Conservation (phyloP, 805 yeast genomes). For the Hanseniaspora pseudoguilliermondii region DNA sequence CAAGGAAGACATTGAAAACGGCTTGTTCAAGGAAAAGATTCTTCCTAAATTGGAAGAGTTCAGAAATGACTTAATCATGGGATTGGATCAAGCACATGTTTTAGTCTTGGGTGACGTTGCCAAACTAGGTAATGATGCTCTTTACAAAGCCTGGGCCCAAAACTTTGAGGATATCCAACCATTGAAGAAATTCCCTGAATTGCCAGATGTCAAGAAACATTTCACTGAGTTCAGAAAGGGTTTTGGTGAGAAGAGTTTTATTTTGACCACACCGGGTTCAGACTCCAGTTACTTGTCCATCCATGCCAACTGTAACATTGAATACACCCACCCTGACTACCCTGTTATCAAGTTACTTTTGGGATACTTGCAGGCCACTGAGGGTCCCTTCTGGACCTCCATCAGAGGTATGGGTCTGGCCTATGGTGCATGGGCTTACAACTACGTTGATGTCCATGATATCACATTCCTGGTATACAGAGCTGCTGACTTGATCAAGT, state of each 20-base stretch:
- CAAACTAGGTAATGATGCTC: slow-evolving; percentile 27
- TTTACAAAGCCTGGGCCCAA: slow-evolving; percentile 22
- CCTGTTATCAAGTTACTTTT: slow-evolving; percentile 60
- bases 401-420: slow-evolving; percentile 91
- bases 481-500: slow-evolving; percentile 66
- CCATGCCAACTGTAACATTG: slow-evolving; percentile 28
- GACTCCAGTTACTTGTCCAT: slow-evolving; percentile 63
- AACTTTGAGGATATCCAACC: slow-evolving; percentile 16
- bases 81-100: slow-evolving; percentile 48
- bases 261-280: slow-evolving; percentile 69
- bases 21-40: slow-evolving; percentile 32
- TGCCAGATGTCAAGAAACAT: slow-evolving; percentile 44
- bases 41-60: slow-evolving; percentile 30
- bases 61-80: slow-evolving; percentile 40
- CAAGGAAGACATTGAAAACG: slow-evolving; percentile 40
- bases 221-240: slow-evolving; percentile 43
- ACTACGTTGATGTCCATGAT: slow-evolving; percentile 52
- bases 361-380: slow-evolving; percentile 70
- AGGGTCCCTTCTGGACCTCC: slow-evolving; percentile 95
- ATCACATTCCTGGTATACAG: slow-evolving; percentile 59
- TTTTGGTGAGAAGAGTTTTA: slow-evolving; percentile 41
- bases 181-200: slow-evolving; percentile 20
- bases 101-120: slow-evolving; percentile 58
- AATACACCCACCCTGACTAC: slow-evolving; percentile 43
- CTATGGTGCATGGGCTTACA: slow-evolving; percentile 62